Conservation (phyloP, 768 basidiomycete genomes). For the Mycena pura region DNA sequence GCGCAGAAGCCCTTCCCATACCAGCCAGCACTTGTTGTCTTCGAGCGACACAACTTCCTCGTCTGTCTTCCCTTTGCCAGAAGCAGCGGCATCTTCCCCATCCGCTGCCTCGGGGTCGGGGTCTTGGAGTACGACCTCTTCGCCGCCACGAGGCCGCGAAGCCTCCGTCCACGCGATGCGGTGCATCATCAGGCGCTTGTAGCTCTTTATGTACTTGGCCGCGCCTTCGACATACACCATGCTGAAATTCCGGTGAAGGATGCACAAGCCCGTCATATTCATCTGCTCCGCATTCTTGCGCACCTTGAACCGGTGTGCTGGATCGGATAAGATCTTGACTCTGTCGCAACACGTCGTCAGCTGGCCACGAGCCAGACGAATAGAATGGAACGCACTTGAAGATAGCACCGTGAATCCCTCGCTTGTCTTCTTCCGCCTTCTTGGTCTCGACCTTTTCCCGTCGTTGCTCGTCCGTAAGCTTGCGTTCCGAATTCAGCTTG, state of each 20-base stretch:
- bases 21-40: slow-evolving; percentile 86
- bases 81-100: slow-evolving; percentile 33
- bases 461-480: slow-evolving; percentile 89
- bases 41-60: slow-evolving; percentile 62
- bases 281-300: slow-evolving; percentile 95
- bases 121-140: slow-evolving; percentile 72
- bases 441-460: slow-evolving; percentile 87
- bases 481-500: slow-evolving; percentile 91
- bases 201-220: slow-evolving; percentile 81
- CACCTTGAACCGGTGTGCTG: slow-evolving; percentile 94
- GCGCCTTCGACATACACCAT: slow-evolving; percentile 96
- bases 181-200: slow-evolving; percentile 83
- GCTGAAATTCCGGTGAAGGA: slow-evolving; percentile 89
- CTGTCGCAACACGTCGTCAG: slow-evolving; percentile 45
- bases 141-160: slow-evolving; percentile 76
- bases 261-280: slow-evolving; percentile 85
- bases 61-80: slow-evolving; percentile 32
- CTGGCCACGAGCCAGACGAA: neutral
- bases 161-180: slow-evolving; percentile 96
- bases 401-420: slow-evolving; percentile 80
- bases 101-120: slow-evolving; percentile 46
- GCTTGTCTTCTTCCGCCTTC: slow-evolving; percentile 88
- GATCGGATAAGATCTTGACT: slow-evolving; percentile 88
- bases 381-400: slow-evolving; percentile 76
- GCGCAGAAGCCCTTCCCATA: slow-evolving; percentile 92